These are phyloP conservation scores for Scedosporium boydii DNA, from an alignment of 2,329 filamentous ascomycete species.

Conservation along the genomic window DNA sequence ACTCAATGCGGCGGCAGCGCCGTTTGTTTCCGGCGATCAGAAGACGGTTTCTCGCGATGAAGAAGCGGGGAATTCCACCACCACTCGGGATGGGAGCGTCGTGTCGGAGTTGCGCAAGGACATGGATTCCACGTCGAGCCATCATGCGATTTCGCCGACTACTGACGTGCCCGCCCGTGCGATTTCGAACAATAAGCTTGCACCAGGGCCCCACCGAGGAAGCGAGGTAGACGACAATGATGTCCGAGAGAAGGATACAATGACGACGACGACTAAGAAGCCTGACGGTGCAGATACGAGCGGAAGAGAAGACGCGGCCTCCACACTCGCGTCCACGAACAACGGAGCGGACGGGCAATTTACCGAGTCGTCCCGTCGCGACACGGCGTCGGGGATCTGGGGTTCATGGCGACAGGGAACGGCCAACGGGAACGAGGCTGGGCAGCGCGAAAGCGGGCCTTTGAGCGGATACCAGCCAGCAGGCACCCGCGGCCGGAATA, in stretches of 20 bases:
- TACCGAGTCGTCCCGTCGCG: slow-evolving; percentile 28
- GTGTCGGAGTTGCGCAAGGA: slow-evolving; percentile 11
- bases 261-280: background rate
- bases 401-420: slow-evolving; percentile 57
- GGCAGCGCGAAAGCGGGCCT: slow-evolving; percentile 40
- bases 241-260: slow-evolving; percentile 4
- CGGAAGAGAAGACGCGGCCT: background rate
- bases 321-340: slow-evolving; percentile 13
- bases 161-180: slow-evolving; percentile 4
- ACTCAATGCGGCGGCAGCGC: slow-evolving; percentile 36
- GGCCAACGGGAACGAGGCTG: slow-evolving; percentile 40
- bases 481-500: slow-evolving; percentile 54
- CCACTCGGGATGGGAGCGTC: slow-evolving; percentile 20
- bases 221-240: background rate
- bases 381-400: slow-evolving; percentile 52
- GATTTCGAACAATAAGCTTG: slow-evolving; percentile 5
- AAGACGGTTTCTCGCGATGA: slow-evolving; percentile 12
- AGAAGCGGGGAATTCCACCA: slow-evolving; percentile 11
- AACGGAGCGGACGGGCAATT: slow-evolving; percentile 20
- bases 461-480: slow-evolving; percentile 63
- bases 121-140: background rate
- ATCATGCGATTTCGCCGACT: slow-evolving; percentile 6
- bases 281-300: background rate
- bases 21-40: slow-evolving; percentile 29
- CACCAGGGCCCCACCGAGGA: background rate